Conservation (phyloP, 345 rosid genomes). For the Hevea brasiliensis region DNA sequence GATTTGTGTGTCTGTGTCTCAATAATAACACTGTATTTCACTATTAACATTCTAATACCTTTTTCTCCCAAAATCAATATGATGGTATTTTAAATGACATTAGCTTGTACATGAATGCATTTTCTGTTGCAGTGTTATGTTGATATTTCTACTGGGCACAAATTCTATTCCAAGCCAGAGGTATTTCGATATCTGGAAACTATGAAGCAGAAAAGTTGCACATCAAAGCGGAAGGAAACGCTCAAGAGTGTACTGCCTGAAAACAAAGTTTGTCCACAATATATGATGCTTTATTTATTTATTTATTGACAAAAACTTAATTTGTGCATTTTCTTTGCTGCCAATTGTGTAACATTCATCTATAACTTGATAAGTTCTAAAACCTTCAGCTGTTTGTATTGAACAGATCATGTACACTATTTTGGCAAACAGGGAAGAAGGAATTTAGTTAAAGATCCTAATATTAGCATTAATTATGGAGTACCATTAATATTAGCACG, state of each 20-base stretch:
- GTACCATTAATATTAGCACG: too few species aligned
- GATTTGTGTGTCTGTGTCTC: too few species aligned
- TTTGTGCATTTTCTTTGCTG: neutral
- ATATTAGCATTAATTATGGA: neutral
- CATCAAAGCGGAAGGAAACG: slow-evolving; percentile 18
- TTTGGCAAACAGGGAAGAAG: neutral
- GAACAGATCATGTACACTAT: neutral
- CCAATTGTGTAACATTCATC: neutral
- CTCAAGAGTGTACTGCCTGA: neutral
- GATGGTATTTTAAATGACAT: neutral
- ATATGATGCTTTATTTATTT: too few species aligned
- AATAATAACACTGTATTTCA: too few species aligned
- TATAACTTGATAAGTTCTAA: too few species aligned
- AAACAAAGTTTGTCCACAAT: slow-evolving; percentile 28
- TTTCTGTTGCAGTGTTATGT: slow-evolving; percentile 33
- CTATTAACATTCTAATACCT: neutral
- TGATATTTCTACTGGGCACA: slow-evolving; percentile 35
- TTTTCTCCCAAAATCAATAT: neutral
- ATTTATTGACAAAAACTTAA: neutral
- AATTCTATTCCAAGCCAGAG: slow-evolving; percentile 42
- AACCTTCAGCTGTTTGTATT: neutral
- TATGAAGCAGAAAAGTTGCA: slow-evolving; percentile 11
- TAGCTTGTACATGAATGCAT: neutral
- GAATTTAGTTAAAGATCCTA: neutral
- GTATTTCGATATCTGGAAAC: slow-evolving; percentile 36